Conservation (phyloP, 2,329 filamentous ascomycete species). For the Colletotrichum sp. region DNA sequence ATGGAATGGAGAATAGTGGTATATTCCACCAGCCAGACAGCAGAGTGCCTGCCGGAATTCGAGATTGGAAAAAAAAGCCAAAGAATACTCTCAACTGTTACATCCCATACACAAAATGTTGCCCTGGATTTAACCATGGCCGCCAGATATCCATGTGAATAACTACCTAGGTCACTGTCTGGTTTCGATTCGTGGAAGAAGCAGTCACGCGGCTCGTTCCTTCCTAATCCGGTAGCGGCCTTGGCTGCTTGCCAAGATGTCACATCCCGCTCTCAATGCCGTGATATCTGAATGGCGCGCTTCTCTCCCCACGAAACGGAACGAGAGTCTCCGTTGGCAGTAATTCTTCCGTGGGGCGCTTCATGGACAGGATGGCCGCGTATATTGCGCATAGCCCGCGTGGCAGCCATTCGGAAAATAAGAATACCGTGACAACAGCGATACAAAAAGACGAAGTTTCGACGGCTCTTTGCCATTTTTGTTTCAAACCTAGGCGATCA, state of each 20-base stretch:
- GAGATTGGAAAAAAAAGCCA: no score
- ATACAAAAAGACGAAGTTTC: neutral
- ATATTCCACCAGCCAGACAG: no score
- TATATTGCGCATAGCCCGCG: neutral
- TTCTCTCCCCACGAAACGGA: neutral
- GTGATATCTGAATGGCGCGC: neutral
- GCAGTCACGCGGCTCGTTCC: neutral
- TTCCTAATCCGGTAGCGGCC: neutral
- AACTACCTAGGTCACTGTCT: neutral
- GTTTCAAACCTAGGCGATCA: neutral
- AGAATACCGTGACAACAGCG: neutral
- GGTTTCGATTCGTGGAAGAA: neutral
- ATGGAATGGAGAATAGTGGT: no score
- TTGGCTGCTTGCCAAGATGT: neutral
- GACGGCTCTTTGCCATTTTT: neutral
- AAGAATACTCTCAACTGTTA: no score
- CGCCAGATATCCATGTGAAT: neutral
- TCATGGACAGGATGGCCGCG: neutral
- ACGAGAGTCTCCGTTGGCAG: neutral
- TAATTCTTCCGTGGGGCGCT: conserved; percentile 20
- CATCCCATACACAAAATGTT: no score
- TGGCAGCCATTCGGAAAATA: neutral
- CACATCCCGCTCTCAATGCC: neutral
- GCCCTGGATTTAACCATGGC: neutral
- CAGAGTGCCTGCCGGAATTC: no score